Base-by-base conservation (phyloP, 139 green algal species). In the Microglena sp. region DNA sequence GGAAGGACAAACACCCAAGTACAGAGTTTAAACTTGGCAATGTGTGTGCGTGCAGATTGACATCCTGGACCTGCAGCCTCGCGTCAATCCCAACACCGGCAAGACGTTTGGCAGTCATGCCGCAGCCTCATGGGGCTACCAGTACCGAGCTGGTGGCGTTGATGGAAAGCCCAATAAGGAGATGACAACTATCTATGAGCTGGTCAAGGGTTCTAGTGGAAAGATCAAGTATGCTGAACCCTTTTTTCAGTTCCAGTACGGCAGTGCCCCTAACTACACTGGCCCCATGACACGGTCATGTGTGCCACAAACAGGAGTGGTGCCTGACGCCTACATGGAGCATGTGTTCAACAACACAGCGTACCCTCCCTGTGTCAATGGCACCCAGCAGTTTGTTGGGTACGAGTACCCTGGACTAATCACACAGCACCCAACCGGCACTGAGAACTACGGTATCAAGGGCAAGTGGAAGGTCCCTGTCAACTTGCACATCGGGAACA, bases 401-500 rank as follows among this genome's bases (percentile, higher is more conserved):
- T 84, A 83, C 69, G 64, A 71, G 29, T 83, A 80, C 36, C 71
- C 82, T 8, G 82, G 82, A 2, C 3, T 89, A 0, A 61, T 89
- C 33, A 87, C 75, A 2, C 31, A 66, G 24, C 81, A 87, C 62
- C 77, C 80, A 53, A 87, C 76, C 5, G 79, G 76, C n/a, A 87
- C 74, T 18, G 77, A 85, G 65, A 66, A 88, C 67, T 74, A 75
- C 50, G 60, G 44, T 32, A 85, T 87, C 66, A 45, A 67, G 18
- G 76, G 78, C 36, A 82, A 79, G 59, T 87, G 87, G 63, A 77
- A 84, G 60, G 63, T 89, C 11, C 72, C 75, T 0, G 40, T 71
- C 54, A 88, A 88, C 64, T 67, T 85, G 44, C 82, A 89, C 73
- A 81, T 89, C 33, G 82, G 82, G 33, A 87, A 83, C 75, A 87